Evolutionary conservation across 2,329 filamentous ascomycete genomes (phyloP).

Genomic region (Trichoderma lentiforme): DNA sequence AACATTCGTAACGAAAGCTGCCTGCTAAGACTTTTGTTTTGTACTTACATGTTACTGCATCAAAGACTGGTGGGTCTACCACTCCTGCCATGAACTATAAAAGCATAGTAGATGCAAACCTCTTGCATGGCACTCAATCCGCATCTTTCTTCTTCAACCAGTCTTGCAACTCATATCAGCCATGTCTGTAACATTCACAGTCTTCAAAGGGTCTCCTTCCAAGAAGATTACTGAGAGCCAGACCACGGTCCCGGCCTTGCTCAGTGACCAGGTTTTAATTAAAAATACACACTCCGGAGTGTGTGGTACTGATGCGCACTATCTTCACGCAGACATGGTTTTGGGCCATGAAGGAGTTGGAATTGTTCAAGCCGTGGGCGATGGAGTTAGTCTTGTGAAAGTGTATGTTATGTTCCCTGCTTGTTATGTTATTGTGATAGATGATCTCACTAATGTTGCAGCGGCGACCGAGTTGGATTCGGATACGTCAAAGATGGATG

Average conservation of each 20-base stretch:
- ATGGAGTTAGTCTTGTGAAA: not conserved
- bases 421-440: not conserved
- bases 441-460: not conserved
- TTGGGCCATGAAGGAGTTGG: not conserved
- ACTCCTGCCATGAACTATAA: not conserved
- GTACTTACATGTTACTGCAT: not conserved
- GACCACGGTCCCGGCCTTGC: not conserved
- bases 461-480: not conserved
- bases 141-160: not conserved
- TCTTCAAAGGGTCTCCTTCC: not conserved
- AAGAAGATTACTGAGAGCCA: not conserved
- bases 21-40: not conserved
- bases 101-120: not conserved
- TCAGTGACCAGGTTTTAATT: not conserved
- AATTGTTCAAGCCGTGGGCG: not conserved
- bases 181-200: not conserved
- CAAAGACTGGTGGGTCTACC: not conserved
- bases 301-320: not conserved
- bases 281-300: not conserved
- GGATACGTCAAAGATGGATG: not conserved
- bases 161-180: not conserved
- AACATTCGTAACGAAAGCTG: not conserved
- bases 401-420: not conserved
- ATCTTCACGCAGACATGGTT: not conserved
- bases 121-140: not conserved